These are phyloP conservation scores for Simplicillium sp. DNA, from an alignment of 2,329 filamentous ascomycete species.

Conservation along the genomic window DNA sequence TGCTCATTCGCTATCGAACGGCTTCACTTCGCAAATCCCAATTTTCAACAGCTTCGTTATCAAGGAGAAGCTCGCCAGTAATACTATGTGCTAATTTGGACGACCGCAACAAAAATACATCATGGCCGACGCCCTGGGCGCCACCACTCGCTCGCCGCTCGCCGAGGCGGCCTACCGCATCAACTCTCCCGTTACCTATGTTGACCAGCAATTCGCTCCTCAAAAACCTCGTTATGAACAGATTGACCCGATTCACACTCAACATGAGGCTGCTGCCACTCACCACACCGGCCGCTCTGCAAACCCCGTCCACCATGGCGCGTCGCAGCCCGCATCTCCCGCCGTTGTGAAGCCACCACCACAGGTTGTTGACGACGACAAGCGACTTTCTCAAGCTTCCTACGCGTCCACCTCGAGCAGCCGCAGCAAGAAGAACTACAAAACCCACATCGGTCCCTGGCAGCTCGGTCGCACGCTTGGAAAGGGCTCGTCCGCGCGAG, in stretches of 20 bases:
- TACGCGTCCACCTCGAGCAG: slow-evolving; percentile 29
- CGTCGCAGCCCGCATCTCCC: slow-evolving; percentile 11
- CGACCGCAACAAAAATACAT: slow-evolving; percentile 11
- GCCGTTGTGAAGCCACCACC: slow-evolving; percentile 17
- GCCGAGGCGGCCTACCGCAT: slow-evolving; percentile 37
- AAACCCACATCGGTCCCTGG: slow-evolving; percentile 88
- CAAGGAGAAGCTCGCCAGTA: slow-evolving; percentile 7
- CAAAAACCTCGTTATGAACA: slow-evolving; percentile 19
- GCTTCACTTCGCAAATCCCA: too few species aligned
- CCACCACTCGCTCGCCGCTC: slow-evolving; percentile 28
- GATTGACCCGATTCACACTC: slow-evolving; percentile 2
- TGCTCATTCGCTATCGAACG: slow-evolving; percentile 1
- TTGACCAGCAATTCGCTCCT: slow-evolving; percentile 12
- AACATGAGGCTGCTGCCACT: slow-evolving; percentile 8
- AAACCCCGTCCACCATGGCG: slow-evolving; percentile 2
- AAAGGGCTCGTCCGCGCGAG: slow-evolving; percentile 79
- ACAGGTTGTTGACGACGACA: slow-evolving; percentile 21
- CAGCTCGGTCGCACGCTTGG: slow-evolving; percentile 82
- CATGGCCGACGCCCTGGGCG: slow-evolving; percentile 22
- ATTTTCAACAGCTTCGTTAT: neutral
- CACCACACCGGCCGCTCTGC: slow-evolving; percentile 7
- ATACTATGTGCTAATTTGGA: slow-evolving; percentile 25
- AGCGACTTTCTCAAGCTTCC: slow-evolving; percentile 30
- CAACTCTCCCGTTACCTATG: slow-evolving; percentile 27
- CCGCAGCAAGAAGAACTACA: slow-evolving; percentile 34